These are phyloP conservation scores for Penicillium egyptiacum DNA, from an alignment of 495 filamentous ascomycete species.

Conservation along the genomic window DNA sequence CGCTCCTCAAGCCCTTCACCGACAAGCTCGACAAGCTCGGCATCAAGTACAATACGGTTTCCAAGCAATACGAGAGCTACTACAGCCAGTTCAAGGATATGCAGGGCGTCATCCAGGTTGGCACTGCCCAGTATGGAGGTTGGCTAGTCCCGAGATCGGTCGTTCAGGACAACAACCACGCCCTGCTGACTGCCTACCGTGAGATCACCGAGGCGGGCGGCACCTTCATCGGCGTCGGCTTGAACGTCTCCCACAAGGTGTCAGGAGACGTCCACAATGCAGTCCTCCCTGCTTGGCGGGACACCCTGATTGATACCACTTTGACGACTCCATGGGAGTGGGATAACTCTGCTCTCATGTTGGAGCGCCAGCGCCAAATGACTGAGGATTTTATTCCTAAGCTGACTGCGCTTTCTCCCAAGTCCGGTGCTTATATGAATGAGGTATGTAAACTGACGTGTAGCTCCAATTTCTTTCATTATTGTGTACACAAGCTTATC, in stretches of 20 bases:
- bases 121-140: slow-evolving; percentile 54
- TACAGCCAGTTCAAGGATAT: slow-evolving; percentile 47
- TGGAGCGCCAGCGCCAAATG: slow-evolving; percentile 36
- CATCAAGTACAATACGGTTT: slow-evolving; percentile 28
- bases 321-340: slow-evolving; percentile 46
- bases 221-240: slow-evolving; percentile 45
- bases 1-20: slow-evolving; percentile 33
- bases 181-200: slow-evolving; percentile 38
- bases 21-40: slow-evolving; percentile 29
- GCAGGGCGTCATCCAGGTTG: slow-evolving; percentile 39
- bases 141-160: slow-evolving; percentile 55
- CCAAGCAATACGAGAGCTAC: slow-evolving; percentile 42
- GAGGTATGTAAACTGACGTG: slow-evolving; percentile 22
- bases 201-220: slow-evolving; percentile 43
- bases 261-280: slow-evolving; percentile 54
- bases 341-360: slow-evolving; percentile 36
- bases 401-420: slow-evolving; percentile 39
- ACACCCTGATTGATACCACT: slow-evolving; percentile 46
- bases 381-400: slow-evolving; percentile 45
- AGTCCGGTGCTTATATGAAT: slow-evolving; percentile 43
- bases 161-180: slow-evolving; percentile 50
- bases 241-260: slow-evolving; percentile 40
- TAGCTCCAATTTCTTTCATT: not conserved
- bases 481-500: not conserved
- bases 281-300: slow-evolving; percentile 60